A percentile compares a stretch with the other conserved stretches of the same genome.
Evolutionary conservation across 768 basidiomycete species (phyloP).

Genomic region (Gelatoporia subvermispora): DNA sequence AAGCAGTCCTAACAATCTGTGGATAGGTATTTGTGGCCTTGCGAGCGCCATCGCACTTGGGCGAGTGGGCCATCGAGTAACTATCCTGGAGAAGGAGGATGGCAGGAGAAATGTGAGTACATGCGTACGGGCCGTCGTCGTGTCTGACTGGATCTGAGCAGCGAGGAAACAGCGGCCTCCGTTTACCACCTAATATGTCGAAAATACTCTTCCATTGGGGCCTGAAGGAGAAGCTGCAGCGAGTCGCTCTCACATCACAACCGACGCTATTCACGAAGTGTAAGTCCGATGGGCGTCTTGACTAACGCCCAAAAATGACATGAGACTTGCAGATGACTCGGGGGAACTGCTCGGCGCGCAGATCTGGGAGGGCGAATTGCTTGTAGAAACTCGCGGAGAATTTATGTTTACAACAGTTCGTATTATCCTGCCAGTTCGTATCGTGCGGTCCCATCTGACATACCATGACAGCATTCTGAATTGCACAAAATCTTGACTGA

Average conservation of each 20-base stretch:
- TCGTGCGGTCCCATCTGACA: not conserved
- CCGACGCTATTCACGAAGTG: constrained; percentile 19
- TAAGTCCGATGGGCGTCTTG: constrained; percentile 5
- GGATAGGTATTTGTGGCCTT: constrained; percentile 27
- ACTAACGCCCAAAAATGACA: not conserved
- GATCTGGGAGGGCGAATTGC: constrained; percentile 24
- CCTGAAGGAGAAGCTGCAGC: constrained; percentile 20
- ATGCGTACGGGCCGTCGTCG: not conserved
- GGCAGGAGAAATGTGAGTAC: constrained; percentile 7
- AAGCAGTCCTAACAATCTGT: not conserved
- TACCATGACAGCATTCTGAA: constrained; percentile 24
- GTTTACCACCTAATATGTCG: constrained; percentile 33
- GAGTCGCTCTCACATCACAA: constrained; percentile 17
- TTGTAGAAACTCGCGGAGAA: constrained; percentile 25
- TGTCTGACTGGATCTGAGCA: not conserved
- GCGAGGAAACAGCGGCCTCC: constrained; percentile 20
- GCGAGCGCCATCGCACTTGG: constrained; percentile 27
- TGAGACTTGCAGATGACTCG: constrained; percentile 16
- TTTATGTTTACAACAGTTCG: constrained; percentile 28
- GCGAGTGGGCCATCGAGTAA: constrained; percentile 28
- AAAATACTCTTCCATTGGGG: constrained; percentile 35
- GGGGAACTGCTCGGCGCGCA: constrained; percentile 26
- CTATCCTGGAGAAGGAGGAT: constrained; percentile 24
- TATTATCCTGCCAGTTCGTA: not conserved
- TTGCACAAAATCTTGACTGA: constrained; percentile 28